Percentiles rank a stretch among this genome's conserved stretches.
phyloP scores from a whole-genome alignment of 169 alveolate species.

The Neospora caninum region DNA sequence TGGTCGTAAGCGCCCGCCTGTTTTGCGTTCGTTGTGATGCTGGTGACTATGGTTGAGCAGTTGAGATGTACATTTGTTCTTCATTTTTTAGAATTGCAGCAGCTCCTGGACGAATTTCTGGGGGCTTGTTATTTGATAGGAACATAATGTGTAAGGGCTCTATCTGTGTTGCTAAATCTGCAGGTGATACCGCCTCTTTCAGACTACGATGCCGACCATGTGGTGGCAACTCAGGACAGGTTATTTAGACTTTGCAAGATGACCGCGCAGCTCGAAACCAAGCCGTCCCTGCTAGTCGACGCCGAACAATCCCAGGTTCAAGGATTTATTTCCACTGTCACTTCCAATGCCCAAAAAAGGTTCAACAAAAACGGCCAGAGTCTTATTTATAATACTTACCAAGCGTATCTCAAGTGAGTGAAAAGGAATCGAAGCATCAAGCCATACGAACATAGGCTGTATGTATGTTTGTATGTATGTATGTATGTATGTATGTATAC shows the following conservation, averaged over 20 bases:
- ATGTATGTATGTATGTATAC: no score
- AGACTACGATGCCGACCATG: not conserved
- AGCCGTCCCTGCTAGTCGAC: conserved; percentile 68
- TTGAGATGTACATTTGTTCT: no score
- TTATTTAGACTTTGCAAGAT: not conserved
- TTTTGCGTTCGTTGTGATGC: no score
- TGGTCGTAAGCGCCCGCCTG: no score
- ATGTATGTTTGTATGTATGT: no score
- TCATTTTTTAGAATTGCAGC: no score
- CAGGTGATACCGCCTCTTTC: not conserved
- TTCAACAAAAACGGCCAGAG: conserved; percentile 63
- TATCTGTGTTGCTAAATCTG: not conserved
- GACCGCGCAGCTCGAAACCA: not conserved
- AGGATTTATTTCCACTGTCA: conserved; percentile 69
- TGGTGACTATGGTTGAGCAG: no score
- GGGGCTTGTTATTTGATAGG: no score
- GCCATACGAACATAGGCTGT: no score
- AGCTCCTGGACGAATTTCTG: no score
- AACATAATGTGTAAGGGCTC: not conserved
- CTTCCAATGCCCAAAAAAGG: conserved; percentile 55
- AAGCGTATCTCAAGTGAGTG: conserved; percentile 70
- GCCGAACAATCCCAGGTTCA: conserved; percentile 80
- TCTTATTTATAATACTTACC: conserved; percentile 75
- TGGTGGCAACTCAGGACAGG: not conserved
- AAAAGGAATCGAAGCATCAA: no score